Base-by-base conservation (phyloP, 305 asterid genomes). In the Rubia tinctorum region DNA sequence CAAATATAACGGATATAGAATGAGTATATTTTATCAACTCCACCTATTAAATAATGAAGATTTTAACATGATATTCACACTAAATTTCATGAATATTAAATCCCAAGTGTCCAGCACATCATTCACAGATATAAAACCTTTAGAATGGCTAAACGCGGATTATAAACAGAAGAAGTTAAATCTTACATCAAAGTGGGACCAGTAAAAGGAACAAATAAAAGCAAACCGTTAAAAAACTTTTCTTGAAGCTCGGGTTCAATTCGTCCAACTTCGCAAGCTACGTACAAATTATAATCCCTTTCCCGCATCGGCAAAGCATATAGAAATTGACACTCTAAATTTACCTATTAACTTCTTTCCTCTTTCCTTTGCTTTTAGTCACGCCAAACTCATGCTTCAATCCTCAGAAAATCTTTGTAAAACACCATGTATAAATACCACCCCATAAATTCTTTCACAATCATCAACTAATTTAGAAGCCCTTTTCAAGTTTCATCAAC, bases 361-460 rank as follows among this genome's bases (percentile, higher is more conserved):
- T 65, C 73, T 55, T 77, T 77, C 55, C 76, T 71, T 76, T 53
- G 64, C 68, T 71, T 77, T 77, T 34, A 7, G 39, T 59, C 76
- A 55, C 27, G 20, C 22, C 44, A 65, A 77, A 53, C 73, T 77
- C 73, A 65, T 71, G 80, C 80, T 77, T 71, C 37, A 39, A 77
- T 40, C 67, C 61, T 53, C 23, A 12, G 39, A 18, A 44, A 55
- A 15, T 49, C 56, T 53, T 0, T 7, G 5, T 34, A 34, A 34
- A 34, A 34, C 39, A 34, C 5, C 5, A 1, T 18, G 60, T 53
- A 53, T 53, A 53, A 18, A 53, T 53, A 53, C 10, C 7, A n/a
- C 60, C 60, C 2, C 60, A 53, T 53, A 22, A 7, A 18, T 53
- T 53, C 60, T 53, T 18, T 7, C 60, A 18, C 8, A 5, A 15